These are phyloP conservation scores for Quercus variabilis DNA, from an alignment of 306 rosid genomes.

Conservation along the genomic window DNA sequence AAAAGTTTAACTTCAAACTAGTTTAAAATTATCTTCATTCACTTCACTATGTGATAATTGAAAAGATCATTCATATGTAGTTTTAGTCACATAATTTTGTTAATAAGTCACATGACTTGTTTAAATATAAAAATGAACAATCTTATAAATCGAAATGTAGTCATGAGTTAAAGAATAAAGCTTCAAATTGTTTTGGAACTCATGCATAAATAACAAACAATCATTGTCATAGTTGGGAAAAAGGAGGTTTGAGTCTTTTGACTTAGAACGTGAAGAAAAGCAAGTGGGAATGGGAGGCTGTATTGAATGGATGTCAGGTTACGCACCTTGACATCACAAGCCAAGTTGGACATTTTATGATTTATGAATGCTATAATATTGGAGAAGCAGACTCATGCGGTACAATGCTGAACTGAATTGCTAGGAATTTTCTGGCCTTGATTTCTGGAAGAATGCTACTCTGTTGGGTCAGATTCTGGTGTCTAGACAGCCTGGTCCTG, in stretches of 20 bases:
- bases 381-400: background rate
- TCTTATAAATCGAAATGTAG: too few relatives aligned
- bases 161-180: too few relatives aligned
- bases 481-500: background rate
- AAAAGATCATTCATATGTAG: rapidly evolving
- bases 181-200: too few relatives aligned
- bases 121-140: too few relatives aligned
- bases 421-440: background rate
- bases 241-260: too few relatives aligned
- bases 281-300: background rate
- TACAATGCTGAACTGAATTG: background rate
- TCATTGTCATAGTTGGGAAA: too few relatives aligned
- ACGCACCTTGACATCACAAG: background rate
- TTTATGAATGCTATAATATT: background rate
- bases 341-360: background rate
- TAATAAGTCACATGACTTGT: too few relatives aligned
- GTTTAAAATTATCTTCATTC: too few relatives aligned
- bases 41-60: rapidly evolving
- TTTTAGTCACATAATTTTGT: too few relatives aligned
- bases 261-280: background rate
- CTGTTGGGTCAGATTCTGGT: background rate
- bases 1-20: too few relatives aligned
- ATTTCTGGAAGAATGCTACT: background rate
- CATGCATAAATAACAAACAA: too few relatives aligned
- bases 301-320: background rate